Conservation (phyloP, 345 rosid species). For the Camelina neglecta region DNA sequence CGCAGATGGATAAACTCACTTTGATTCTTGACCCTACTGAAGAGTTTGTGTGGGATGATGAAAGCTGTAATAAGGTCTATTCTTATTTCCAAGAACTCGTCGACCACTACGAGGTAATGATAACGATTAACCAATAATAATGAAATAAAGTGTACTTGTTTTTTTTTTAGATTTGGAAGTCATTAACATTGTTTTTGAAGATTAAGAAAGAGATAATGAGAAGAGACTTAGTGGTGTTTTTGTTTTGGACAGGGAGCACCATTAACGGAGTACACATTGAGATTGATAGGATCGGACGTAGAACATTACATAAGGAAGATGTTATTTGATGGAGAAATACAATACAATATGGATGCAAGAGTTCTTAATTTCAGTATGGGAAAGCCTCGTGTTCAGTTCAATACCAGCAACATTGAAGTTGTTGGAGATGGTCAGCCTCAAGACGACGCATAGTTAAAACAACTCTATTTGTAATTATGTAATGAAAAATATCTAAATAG, state of each 20-base stretch:
- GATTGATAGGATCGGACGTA: slow-evolving; percentile 86
- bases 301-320: slow-evolving; percentile 93
- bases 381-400: slow-evolving; percentile 67
- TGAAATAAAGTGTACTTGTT: no score
- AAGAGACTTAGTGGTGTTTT: not conserved
- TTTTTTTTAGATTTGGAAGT: no score
- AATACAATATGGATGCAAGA: slow-evolving; percentile 83
- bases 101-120: slow-evolving; percentile 78
- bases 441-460: slow-evolving; percentile 16
- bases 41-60: slow-evolving; percentile 86
- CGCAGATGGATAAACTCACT: slow-evolving; percentile 87
- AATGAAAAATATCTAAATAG: not conserved
- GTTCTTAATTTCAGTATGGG: slow-evolving; percentile 95
- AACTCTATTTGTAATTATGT: slow-evolving; percentile 6
- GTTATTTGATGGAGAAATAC: slow-evolving; percentile 81
- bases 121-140: not conserved
- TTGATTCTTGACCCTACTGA: slow-evolving; percentile 82
- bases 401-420: slow-evolving; percentile 47
- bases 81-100: slow-evolving; percentile 91
- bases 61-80: slow-evolving; percentile 68
- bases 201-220: not conserved
- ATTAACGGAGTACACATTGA: slow-evolving; percentile 84
- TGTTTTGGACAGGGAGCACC: slow-evolving; percentile 73
- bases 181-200: not conserved
- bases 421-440: slow-evolving; percentile 47